Evolutionary conservation across 2,329 filamentous ascomycete species (phyloP).

Genomic region (Alternaria sp.): DNA sequence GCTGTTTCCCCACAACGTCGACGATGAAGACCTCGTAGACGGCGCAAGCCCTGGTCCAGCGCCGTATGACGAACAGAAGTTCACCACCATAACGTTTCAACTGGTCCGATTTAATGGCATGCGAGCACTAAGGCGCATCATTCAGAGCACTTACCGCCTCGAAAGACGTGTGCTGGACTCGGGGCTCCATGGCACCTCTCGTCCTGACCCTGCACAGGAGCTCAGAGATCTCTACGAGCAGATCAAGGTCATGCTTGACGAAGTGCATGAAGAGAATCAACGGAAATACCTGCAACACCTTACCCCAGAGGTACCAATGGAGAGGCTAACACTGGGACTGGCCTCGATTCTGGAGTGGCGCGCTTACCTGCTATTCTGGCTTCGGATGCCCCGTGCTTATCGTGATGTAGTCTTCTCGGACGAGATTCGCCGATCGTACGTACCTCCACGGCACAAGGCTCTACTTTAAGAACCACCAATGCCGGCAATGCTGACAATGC

Average conservation of each 20-base stretch:
- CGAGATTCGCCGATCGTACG: slow-evolving; percentile 48
- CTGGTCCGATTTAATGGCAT: slow-evolving; percentile 49
- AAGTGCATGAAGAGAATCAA: slow-evolving; percentile 47
- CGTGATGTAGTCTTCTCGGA: slow-evolving; percentile 49
- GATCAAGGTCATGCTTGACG: slow-evolving; percentile 50
- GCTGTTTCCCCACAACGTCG: slow-evolving; percentile 49
- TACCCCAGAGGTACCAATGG: slow-evolving; percentile 43
- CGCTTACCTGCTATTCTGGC: slow-evolving; percentile 52
- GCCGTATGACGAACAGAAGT: slow-evolving; percentile 45
- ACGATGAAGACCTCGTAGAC: slow-evolving; percentile 52
- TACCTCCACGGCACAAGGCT: background rate
- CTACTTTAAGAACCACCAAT: background rate
- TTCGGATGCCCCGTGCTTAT: slow-evolving; percentile 50
- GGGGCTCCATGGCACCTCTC: slow-evolving; percentile 43
- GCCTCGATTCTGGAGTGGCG: slow-evolving; percentile 50
- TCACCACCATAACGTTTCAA: slow-evolving; percentile 50
- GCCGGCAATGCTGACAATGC: slow-evolving; percentile 10
- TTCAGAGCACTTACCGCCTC: slow-evolving; percentile 50
- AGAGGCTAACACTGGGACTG: slow-evolving; percentile 44
- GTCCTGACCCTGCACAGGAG: slow-evolving; percentile 48
- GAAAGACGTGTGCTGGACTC: slow-evolving; percentile 50
- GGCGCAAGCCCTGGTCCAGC: slow-evolving; percentile 43
- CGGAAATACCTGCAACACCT: slow-evolving; percentile 46
- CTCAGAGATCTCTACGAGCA: slow-evolving; percentile 47
- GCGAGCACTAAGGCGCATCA: slow-evolving; percentile 46